phyloP scores from a whole-genome alignment of 441 rosid genomes.

The Theobroma grandiflorum region DNA sequence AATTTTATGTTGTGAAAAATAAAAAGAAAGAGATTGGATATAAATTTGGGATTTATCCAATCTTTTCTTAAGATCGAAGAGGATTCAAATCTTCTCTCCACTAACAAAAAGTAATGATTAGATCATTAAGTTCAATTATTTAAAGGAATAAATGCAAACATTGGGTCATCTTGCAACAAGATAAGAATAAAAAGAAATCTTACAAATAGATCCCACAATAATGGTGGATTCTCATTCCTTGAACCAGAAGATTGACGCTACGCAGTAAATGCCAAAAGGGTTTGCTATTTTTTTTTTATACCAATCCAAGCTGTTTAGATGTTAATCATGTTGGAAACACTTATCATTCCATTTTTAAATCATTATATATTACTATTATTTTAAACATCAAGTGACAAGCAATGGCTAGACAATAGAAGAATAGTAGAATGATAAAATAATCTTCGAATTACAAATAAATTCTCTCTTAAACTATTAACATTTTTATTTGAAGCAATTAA shows the following conservation, averaged over 20 bases:
- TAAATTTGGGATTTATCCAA: background rate
- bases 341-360: background rate
- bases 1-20: background rate
- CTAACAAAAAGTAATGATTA: background rate
- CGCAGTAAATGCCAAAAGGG: background rate
- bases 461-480: no score
- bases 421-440: no score
- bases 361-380: background rate
- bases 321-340: background rate
- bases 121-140: background rate
- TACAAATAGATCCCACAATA: background rate
- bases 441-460: no score
- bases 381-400: background rate
- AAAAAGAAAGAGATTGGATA: background rate
- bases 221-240: slow-evolving; percentile 11
- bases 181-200: background rate
- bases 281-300: background rate
- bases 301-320: background rate
- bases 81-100: background rate
- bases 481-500: no score
- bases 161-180: background rate
- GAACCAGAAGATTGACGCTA: slow-evolving; percentile 5
- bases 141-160: background rate
- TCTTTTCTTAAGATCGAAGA: no score
- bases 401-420: no score